A percentile compares a stretch with the other conserved stretches of the same genome.
phyloP scores from a whole-genome alignment of 345 rosid genomes.

The Theobroma cacao region DNA sequence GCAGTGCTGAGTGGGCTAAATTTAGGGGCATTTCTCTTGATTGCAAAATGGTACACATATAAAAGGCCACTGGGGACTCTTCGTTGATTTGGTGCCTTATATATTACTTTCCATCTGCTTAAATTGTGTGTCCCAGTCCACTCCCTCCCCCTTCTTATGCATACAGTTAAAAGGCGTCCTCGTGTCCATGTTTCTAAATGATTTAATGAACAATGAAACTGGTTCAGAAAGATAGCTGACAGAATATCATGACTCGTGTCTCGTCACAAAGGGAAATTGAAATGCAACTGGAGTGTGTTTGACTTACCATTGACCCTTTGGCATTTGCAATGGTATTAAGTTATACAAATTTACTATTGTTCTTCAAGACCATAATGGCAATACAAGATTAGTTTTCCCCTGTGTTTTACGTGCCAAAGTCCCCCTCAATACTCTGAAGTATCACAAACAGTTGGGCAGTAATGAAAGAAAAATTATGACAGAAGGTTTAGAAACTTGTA shows the following conservation, averaged over 20 bases:
- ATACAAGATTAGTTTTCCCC: background rate
- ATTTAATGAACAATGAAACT: background rate
- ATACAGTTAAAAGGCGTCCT: background rate
- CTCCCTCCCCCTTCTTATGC: background rate
- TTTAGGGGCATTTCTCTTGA: constrained; percentile 30
- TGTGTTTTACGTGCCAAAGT: background rate
- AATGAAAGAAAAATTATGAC: background rate
- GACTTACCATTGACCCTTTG: background rate
- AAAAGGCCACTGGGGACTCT: constrained; percentile 35
- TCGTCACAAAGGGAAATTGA: background rate
- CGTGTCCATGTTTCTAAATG: background rate
- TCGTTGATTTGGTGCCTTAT: constrained; percentile 10
- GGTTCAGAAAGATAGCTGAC: background rate
- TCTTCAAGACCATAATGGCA: background rate
- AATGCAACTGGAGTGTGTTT: background rate
- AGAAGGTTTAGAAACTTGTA: background rate
- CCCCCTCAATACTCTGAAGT: background rate
- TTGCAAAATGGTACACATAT: constrained; percentile 41
- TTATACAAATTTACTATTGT: background rate
- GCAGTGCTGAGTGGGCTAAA: constrained; percentile 38
- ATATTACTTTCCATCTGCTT: background rate
- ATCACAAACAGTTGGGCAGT: background rate
- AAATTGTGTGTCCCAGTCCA: background rate
- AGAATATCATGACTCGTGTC: background rate
- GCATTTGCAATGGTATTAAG: background rate